These are phyloP conservation scores for Rhizopogon salebrosus DNA, from an alignment of 768 basidiomycete species.

Conservation along the genomic window DNA sequence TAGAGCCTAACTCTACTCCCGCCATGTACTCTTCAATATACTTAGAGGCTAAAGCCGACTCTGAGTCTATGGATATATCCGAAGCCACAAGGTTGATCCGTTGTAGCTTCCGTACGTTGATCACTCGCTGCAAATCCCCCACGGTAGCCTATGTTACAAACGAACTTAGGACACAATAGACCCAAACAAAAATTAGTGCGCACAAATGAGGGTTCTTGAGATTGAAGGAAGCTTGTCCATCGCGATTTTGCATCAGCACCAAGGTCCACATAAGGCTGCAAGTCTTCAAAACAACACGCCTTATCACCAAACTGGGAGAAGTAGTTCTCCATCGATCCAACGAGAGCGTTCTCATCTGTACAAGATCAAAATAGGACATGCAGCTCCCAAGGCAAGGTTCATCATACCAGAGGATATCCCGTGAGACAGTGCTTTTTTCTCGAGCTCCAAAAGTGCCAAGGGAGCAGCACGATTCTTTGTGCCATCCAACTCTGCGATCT, in stretches of 20 bases:
- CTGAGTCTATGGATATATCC: conserved; percentile 52
- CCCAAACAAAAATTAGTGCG: conserved; percentile 14
- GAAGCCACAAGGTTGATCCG: conserved; percentile 50
- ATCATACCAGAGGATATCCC: conserved; percentile 43
- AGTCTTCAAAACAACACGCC: conserved; percentile 83
- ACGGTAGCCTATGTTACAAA: conserved; percentile 36
- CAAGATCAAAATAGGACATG: not conserved
- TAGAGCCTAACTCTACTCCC: conserved; percentile 59
- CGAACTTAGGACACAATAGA: not conserved
- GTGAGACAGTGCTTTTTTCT: conserved; percentile 48
- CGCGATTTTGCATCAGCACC: conserved; percentile 39
- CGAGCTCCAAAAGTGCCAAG: conserved; percentile 73
- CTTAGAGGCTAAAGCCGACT: conserved; percentile 43
- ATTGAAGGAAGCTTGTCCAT: conserved; percentile 53
- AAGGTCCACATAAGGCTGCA: conserved; percentile 59
- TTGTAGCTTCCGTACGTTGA: conserved; percentile 73
- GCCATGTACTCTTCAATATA: conserved; percentile 62
- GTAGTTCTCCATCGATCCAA: conserved; percentile 57
- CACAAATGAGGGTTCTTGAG: conserved; percentile 45
- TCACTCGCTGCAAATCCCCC: conserved; percentile 55
- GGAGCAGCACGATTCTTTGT: conserved; percentile 67
- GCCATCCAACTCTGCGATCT: conserved; percentile 62
- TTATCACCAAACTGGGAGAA: conserved; percentile 73
- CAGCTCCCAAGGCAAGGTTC: not conserved
- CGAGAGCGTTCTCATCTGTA: conserved; percentile 40